Conservation (phyloP, 2,329 filamentous ascomycete species). For the Chaetothyriales sp. region DNA sequence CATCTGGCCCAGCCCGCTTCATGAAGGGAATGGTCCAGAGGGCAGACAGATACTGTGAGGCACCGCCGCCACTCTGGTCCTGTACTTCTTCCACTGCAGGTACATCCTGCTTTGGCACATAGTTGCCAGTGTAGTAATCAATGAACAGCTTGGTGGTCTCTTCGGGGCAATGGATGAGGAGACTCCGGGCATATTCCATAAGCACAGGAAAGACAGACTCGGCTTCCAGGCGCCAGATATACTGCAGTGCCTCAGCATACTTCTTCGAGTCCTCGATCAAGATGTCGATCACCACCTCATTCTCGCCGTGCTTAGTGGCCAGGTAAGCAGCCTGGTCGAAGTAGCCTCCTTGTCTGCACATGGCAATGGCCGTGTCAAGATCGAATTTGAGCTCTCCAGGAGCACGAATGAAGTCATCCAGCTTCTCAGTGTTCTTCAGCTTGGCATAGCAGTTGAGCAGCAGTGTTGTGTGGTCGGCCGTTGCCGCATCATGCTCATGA, state of each 20-base stretch:
- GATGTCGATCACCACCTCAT: constrained; percentile 87
- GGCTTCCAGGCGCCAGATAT: constrained; percentile 77
- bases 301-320: constrained; percentile 84
- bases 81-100: constrained; percentile 34
- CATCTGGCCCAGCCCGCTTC: constrained; percentile 44
- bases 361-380: constrained; percentile 86
- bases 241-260: constrained; percentile 75
- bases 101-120: constrained; percentile 54
- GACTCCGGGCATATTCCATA: constrained; percentile 86
- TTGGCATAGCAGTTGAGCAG: constrained; percentile 96
- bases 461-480: constrained; percentile 85
- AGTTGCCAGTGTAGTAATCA: constrained; percentile 83
- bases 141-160: constrained; percentile 80
- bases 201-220: constrained; percentile 70
- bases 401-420: constrained; percentile 92
- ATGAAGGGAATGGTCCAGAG: constrained; percentile 77
- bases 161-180: constrained; percentile 71
- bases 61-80: constrained; percentile 46
- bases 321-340: constrained; percentile 93
- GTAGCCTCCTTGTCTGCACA: constrained; percentile 95
- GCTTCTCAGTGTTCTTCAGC: constrained; percentile 87
- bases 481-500: constrained; percentile 84
- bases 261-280: constrained; percentile 88
- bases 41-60: constrained; percentile 72
- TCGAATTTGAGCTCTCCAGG: constrained; percentile 92